Percentiles rank a stretch among this genome's conserved stretches.
phyloP scores from a whole-genome alignment of 495 filamentous ascomycete species.

The Chaetomium tenue region DNA sequence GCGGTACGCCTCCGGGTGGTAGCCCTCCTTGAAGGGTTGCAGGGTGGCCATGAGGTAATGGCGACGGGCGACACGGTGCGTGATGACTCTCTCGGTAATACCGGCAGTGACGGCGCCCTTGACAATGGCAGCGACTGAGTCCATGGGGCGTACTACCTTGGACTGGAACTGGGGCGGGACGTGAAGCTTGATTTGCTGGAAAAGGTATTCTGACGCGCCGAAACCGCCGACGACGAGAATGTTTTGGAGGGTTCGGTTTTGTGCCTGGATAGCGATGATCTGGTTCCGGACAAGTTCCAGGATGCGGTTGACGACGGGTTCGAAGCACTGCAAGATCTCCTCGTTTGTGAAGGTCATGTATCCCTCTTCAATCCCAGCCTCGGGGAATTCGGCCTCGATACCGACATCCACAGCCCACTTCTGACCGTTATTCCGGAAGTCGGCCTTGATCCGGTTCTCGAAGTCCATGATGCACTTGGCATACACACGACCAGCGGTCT shows the following conservation, averaged over 20 bases:
- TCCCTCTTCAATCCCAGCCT: slow-evolving; percentile 72
- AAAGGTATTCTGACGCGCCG: slow-evolving; percentile 73
- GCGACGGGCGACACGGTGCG: slow-evolving; percentile 93
- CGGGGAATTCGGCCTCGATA: slow-evolving; percentile 74
- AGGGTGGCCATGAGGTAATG: slow-evolving; percentile 99
- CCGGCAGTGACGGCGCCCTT: slow-evolving; percentile 80
- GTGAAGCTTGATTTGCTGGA: slow-evolving; percentile 80
- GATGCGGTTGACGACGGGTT: slow-evolving; percentile 72
- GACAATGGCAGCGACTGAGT: slow-evolving; percentile 73
- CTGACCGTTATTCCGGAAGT: slow-evolving; percentile 77
- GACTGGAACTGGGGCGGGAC: slow-evolving; percentile 76
- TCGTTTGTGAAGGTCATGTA: slow-evolving; percentile 84
- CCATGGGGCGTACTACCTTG: slow-evolving; percentile 75
- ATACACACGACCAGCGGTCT: slow-evolving; percentile 70
- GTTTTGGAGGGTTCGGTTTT: slow-evolving; percentile 69
- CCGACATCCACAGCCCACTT: slow-evolving; percentile 77
- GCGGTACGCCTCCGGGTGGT: slow-evolving; percentile 96
- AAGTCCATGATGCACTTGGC: slow-evolving; percentile 82
- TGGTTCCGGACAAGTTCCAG: slow-evolving; percentile 72
- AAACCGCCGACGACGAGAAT: slow-evolving; percentile 73
- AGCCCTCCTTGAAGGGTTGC: slow-evolving; percentile 97
- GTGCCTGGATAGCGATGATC: slow-evolving; percentile 75
- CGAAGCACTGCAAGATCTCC: slow-evolving; percentile 75
- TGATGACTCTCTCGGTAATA: slow-evolving; percentile 95
- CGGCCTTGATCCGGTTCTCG: slow-evolving; percentile 75